Percentiles rank a stretch among this genome's conserved stretches.
These are phyloP conservation scores for Exophiala spinifera DNA, from an alignment of 2,329 filamentous ascomycete species.

Conservation along the genomic window DNA sequence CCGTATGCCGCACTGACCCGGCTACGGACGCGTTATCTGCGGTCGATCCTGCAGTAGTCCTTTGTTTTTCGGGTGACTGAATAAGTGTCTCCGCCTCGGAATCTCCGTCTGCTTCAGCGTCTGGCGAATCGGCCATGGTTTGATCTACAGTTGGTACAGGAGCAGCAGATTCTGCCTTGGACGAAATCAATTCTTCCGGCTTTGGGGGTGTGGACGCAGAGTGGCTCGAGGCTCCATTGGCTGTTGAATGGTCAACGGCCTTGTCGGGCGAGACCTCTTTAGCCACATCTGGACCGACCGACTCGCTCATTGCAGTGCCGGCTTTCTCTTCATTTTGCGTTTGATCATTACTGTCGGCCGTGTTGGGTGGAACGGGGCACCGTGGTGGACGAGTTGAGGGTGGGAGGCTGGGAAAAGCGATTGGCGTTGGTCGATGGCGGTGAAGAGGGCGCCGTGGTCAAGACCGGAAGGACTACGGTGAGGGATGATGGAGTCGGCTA, in stretches of 20 bases:
- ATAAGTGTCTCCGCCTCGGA: constrained; percentile 51
- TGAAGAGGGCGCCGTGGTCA: constrained; percentile 8
- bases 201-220: constrained; percentile 6
- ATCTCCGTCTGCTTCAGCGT: constrained; percentile 38
- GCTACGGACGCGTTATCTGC: constrained; percentile 20
- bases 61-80: constrained; percentile 48
- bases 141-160: constrained; percentile 11
- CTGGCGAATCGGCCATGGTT: constrained; percentile 31
- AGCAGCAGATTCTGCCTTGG: background rate
- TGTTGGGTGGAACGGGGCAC: constrained; percentile 22
- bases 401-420: constrained; percentile 14
- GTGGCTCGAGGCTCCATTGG: background rate
- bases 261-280: constrained; percentile 12
- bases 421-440: constrained; percentile 6
- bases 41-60: constrained; percentile 37
- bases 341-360: constrained; percentile 20
- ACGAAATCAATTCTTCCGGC: constrained; percentile 3
- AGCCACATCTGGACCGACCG: constrained; percentile 13
- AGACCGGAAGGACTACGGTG: background rate
- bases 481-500: background rate
- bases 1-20: constrained; percentile 8
- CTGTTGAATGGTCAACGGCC: constrained; percentile 5
- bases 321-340: constrained; percentile 24
- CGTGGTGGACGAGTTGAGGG: constrained; percentile 15
- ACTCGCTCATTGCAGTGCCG: constrained; percentile 19